Conservation (phyloP, 768 basidiomycete species). For the Cystofilobasidium macerans region DNA sequence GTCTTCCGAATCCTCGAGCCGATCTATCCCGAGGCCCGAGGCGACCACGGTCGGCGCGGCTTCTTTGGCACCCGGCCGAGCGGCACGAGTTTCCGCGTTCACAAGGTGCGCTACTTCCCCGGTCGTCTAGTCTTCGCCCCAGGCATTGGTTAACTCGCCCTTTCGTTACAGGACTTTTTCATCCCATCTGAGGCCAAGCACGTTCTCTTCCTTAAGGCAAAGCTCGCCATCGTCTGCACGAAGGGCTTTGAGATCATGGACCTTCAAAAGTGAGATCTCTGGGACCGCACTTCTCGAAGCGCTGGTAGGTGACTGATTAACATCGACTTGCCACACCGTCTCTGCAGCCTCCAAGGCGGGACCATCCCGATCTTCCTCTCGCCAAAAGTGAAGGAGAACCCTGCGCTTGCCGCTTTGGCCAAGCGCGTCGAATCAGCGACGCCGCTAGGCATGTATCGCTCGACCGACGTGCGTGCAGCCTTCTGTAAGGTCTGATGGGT, state of each 20-base stretch:
- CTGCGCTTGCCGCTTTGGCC: conserved; percentile 54
- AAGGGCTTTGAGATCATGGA: conserved; percentile 98
- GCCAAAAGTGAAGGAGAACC: conserved; percentile 49
- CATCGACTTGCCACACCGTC: not conserved
- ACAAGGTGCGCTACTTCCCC: conserved; percentile 45
- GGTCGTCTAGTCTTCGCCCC: conserved; percentile 11
- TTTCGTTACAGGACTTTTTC: conserved; percentile 81
- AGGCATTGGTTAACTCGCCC: too few relatives aligned
- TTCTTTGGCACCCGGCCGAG: conserved; percentile 54
- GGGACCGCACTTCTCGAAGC: not conserved
- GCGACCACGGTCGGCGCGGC: conserved; percentile 49
- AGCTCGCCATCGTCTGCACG: conserved; percentile 82
- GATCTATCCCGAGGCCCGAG: conserved; percentile 69
- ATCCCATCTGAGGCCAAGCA: conserved; percentile 81
- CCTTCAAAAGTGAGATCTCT: conserved; percentile 63
- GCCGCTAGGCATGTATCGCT: conserved; percentile 81
- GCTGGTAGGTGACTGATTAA: not conserved
- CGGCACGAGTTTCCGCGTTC: conserved; percentile 70
- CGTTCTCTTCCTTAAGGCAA: conserved; percentile 76
- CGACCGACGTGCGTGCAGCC: conserved; percentile 46
- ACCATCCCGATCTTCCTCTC: conserved; percentile 53
- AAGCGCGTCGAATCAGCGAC: conserved; percentile 69
- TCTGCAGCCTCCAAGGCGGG: conserved; percentile 63
- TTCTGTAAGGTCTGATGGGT: not conserved
- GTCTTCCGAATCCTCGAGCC: conserved; percentile 97